Base-by-base conservation (phyloP, 148 eudicot species). In the Agrostemma githago region DNA sequence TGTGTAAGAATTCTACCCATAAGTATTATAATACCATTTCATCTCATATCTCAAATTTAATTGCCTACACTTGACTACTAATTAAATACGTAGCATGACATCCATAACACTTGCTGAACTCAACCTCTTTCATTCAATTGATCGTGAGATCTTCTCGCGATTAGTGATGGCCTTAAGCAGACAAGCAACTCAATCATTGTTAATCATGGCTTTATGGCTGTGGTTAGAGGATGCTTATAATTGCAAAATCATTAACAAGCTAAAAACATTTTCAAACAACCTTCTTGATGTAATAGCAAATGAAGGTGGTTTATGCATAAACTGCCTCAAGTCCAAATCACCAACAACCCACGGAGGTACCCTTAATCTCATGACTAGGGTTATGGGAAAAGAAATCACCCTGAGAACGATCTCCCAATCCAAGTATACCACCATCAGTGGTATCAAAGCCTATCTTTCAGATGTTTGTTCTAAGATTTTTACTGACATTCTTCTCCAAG, bases 61-160 rank as follows among this genome's bases (percentile, higher is more conserved):
- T 26, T 10, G 21, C 8, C 9, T 12, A 70, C 70, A 53, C 54
- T 6, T n/a, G 43, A 77, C 75, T 11, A 38, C 61, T 14, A n/a
- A n/a, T n/a, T n/a, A 59, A 20, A 34, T 26, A 26, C 34, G 34
- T 26, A 26, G 34, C 34, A 76, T 76, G 80, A 59, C 64, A 4
- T 51, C 80, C 56, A 76, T 84, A 58, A 79, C 82, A 19, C 74
- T 82, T 3, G 80, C 58, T 16, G 81, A 81, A 63, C 82, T 84
- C n/a, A 70, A 73, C 11, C 54, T 70, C 9, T 72, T 67, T 19
- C 84, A 84, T 69, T 53, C 77, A 38, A 63, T 69, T 2, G 79
- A 78, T 15, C 81, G 83, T 0, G 68, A 54, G 5, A 46, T 79
- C 51, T 76, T 83, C 7, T 43, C 74, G 2, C 62, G 77, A 10